Conservation (phyloP, 2,329 filamentous ascomycete species). For the Xylaria sp. region DNA sequence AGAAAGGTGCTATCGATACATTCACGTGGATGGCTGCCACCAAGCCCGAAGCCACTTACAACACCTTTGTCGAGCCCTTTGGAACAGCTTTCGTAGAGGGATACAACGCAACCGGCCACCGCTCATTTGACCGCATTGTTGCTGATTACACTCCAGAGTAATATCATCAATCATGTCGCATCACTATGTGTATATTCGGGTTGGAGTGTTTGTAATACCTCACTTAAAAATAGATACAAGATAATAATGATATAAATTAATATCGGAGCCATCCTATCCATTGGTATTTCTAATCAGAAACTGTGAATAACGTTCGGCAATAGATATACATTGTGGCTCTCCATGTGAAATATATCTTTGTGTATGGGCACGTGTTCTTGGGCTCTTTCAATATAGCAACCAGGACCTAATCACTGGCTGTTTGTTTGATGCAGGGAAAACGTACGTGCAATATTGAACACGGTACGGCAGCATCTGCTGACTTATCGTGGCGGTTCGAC, state of each 20-base stretch:
- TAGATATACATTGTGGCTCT: neutral
- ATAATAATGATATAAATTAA: slow-evolving; percentile 1
- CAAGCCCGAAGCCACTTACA: slow-evolving; percentile 35
- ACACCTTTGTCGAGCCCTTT: slow-evolving; percentile 33
- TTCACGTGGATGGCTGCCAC: slow-evolving; percentile 32
- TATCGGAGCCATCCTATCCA: neutral
- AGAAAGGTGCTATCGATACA: slow-evolving; percentile 34
- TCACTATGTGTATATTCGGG: slow-evolving; percentile 1
- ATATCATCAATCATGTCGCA: neutral
- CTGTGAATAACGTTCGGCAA: neutral
- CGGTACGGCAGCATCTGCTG: too few species aligned
- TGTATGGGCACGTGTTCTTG: neutral
- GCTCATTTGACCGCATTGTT: slow-evolving; percentile 31
- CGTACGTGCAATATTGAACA: too few species aligned
- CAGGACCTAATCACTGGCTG: too few species aligned
- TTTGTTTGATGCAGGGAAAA: too few species aligned
- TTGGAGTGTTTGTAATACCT: neutral
- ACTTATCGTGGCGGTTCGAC: too few species aligned
- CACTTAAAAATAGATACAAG: neutral
- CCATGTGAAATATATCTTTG: neutral
- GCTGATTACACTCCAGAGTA: slow-evolving; percentile 3
- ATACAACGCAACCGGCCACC: slow-evolving; percentile 32
- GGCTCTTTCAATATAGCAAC: neutral
- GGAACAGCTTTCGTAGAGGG: slow-evolving; percentile 27
- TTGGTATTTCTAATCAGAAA: neutral